phyloP scores from a whole-genome alignment of 108 stramenopile genomes.

The Nannochloropsis granulata region DNA sequence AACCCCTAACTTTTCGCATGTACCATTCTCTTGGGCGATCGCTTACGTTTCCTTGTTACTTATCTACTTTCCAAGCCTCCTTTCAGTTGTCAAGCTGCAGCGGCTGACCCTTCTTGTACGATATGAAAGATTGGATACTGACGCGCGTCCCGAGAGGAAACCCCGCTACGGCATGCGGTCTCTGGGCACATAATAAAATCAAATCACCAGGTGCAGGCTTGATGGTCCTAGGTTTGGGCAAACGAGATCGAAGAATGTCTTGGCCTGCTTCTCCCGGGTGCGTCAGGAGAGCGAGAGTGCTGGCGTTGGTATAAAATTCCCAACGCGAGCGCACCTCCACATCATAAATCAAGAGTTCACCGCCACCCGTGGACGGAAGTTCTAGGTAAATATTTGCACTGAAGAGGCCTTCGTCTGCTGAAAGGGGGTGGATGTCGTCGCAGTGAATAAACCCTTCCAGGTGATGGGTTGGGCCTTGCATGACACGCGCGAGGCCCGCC shows the following conservation, averaged over 20 bases:
- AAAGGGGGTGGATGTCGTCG: conserved; percentile 66
- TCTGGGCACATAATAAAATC: conserved; percentile 31
- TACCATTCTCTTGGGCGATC: too few species aligned
- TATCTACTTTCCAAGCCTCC: too few species aligned
- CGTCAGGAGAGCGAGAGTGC: conserved; percentile 22
- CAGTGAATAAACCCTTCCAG: conserved; percentile 72
- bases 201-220: conserved; percentile 22
- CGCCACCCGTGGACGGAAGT: conserved; percentile 40
- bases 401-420: conserved; percentile 50
- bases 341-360: conserved; percentile 32
- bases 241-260: conserved; percentile 7
- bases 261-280: conserved; percentile 22
- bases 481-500: conserved; percentile 58
- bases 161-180: conserved; percentile 36
- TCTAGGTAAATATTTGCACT: conserved; percentile 80
- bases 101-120: conserved; percentile 3
- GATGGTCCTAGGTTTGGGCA: conserved; percentile 14
- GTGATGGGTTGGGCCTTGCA: conserved; percentile 79
- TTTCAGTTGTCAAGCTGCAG: conserved; percentile 7
- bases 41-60: too few species aligned
- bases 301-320: conserved; percentile 34
- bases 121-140: conserved; percentile 32
- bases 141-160: conserved; percentile 36
- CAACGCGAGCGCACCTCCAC: conserved; percentile 22
- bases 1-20: too few species aligned